These are phyloP conservation scores for Gossypium herbaceum DNA, from an alignment of 345 rosid genomes.

Conservation along the genomic window DNA sequence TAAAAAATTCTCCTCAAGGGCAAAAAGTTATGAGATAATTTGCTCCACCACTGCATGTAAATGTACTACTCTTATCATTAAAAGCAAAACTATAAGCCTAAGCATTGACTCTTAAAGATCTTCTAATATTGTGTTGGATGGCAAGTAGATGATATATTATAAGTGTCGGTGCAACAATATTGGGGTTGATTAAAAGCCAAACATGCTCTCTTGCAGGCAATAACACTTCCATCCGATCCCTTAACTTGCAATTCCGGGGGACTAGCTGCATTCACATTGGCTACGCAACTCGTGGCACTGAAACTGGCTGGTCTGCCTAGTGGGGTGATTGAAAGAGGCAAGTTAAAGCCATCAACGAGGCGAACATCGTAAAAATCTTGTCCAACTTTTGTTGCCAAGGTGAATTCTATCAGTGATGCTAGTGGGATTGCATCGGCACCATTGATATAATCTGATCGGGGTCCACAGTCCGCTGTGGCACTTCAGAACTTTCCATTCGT, in stretches of 20 bases:
- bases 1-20: not conserved
- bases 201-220: conserved; percentile 44
- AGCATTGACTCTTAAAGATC: not conserved
- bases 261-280: conserved; percentile 36
- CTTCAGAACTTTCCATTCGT: conserved; percentile 32
- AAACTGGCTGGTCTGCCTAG: conserved; percentile 35
- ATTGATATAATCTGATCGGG: conserved; percentile 28
- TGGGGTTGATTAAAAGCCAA: conserved; percentile 19
- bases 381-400: conserved; percentile 17
- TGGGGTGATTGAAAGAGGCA: conserved; percentile 62
- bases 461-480: conserved; percentile 45
- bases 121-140: conserved; percentile 13
- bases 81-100: conserved; percentile 6
- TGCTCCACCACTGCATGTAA: not conserved
- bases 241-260: conserved; percentile 33
- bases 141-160: conserved; percentile 31
- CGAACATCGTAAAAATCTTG: conserved; percentile 38
- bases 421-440: not conserved
- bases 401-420: not conserved
- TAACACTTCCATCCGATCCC: conserved; percentile 1
- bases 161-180: conserved; percentile 44
- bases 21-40: not conserved
- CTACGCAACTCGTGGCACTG: conserved; percentile 15
- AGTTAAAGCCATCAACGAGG: conserved; percentile 26
- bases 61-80: not conserved